Evolutionary conservation across 306 rosid genomes (phyloP).

Genomic region (Glycine latifolia): DNA sequence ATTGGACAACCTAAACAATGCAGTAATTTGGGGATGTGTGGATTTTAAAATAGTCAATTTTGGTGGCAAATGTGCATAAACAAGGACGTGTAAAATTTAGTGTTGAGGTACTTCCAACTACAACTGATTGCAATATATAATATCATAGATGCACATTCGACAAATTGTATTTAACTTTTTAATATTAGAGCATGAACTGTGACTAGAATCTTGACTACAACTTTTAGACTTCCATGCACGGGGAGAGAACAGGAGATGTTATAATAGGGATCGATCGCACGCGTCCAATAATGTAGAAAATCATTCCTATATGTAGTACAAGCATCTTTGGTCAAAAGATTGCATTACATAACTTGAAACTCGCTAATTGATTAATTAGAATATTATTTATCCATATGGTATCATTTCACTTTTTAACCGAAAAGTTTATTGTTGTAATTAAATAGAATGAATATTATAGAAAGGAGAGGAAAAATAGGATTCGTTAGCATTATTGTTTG

Average conservation of each 20-base stretch:
- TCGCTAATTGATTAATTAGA: not conserved
- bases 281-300: constrained; percentile 35
- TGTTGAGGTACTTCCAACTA: constrained; percentile 22
- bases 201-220: constrained; percentile 46
- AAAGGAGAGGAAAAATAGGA: constrained; percentile 11
- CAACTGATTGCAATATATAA: constrained; percentile 18
- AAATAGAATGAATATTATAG: constrained; percentile 3
- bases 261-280: constrained; percentile 21
- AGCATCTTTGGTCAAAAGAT: constrained; percentile 32
- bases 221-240: constrained; percentile 34
- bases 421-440: not conserved
- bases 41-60: constrained; percentile 43
- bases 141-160: constrained; percentile 29
- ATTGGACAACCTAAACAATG: constrained; percentile 31
- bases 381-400: not conserved
- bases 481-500: constrained; percentile 49
- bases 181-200: constrained; percentile 33
- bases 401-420: constrained; percentile 40
- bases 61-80: constrained; percentile 40
- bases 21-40: constrained; percentile 22
- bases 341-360: constrained; percentile 1
- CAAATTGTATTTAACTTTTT: constrained; percentile 38
- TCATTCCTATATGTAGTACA: not conserved
- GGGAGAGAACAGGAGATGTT: constrained; percentile 12
- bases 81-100: constrained; percentile 30